Evolutionary conservation across 139 green algal genomes (phyloP).

Genomic region (Chlamydomonas applanata): DNA sequence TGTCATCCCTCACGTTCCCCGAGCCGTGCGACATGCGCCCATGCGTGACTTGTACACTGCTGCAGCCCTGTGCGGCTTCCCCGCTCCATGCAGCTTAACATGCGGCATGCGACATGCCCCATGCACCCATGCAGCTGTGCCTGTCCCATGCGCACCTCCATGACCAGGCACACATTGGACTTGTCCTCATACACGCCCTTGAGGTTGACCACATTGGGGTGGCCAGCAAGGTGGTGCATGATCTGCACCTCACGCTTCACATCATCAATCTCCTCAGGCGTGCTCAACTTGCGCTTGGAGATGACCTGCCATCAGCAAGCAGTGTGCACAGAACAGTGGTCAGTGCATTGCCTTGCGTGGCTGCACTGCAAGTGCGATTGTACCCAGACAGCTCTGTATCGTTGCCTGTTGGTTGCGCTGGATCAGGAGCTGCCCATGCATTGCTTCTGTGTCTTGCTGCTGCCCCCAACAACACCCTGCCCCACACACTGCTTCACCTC

Average conservation of each 20-base stretch:
- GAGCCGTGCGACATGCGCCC: neutral
- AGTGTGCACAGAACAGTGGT: neutral
- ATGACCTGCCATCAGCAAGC: conserved; percentile 67
- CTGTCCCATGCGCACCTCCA: conserved; percentile 78
- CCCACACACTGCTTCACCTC: no score
- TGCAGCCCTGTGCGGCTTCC: conserved; percentile 33
- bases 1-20: neutral
- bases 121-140: neutral
- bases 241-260: conserved; percentile 89
- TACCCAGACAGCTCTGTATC: no score
- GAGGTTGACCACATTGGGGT: conserved; percentile 53
- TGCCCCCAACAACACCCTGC: no score
- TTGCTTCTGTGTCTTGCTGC: neutral
- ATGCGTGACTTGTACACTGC: neutral
- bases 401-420: neutral
- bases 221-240: conserved; percentile 62
- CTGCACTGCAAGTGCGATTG: no score
- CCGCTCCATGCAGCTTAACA: no score
- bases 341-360: neutral
- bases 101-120: neutral
- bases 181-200: conserved; percentile 82
- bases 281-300: conserved; percentile 88
- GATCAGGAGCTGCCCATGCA: neutral
- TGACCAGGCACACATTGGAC: conserved; percentile 83
- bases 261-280: conserved; percentile 92